Evolutionary conservation across 2,329 filamentous ascomycete species (phyloP), one percentile per base, ranked within the genome.

Genomic region (Colletotrichum tanaceti): DNA sequence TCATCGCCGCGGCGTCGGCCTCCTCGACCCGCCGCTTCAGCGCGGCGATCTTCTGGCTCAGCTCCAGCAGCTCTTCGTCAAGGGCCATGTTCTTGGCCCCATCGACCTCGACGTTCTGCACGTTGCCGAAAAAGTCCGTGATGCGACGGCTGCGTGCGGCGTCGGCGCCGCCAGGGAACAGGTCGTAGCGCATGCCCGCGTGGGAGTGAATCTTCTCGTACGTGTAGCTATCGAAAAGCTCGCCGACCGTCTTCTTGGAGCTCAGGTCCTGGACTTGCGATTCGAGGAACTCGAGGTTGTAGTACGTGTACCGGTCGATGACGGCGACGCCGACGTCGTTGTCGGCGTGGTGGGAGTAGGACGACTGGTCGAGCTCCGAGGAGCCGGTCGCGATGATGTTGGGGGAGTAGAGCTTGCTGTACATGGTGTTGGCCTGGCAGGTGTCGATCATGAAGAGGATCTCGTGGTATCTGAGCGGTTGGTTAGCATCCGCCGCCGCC

Each of bases 371-470:
- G 70, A 98, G 91, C 78, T 96, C 94, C 3, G 93, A 97, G 39
- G 93, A 97, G n/a, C 96, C 96, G 0, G 97, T 99, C 0, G 96
- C 96, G 75, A 99, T 94, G 75, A 99, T 98, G 76, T 98, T 98
- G 55, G 95, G 95, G 5, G 94, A 97, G 84, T 99, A 99, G 76
- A 99, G 93, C 75, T 97, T 95, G 77, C 91, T 95, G 83, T 97
- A 99, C 94, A 99, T 98, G 39, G 96, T 99, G 79, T 99, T 99
- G 63, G 96, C 96, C 82, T 99, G 96, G 83, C 96, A 99, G 0
- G 96, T 99, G 79, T 99, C 96, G 81, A 99, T 99, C 96, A 99
- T 99, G 85, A 99, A 99, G 66, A 99, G 88, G 73, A 99, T 90
- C 81, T 99, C 96, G 79, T 98, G 93, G 80, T 98, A 99, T 77